Evolutionary conservation across 306 rosid genomes (phyloP).

Genomic region (Prunus mongolica): DNA sequence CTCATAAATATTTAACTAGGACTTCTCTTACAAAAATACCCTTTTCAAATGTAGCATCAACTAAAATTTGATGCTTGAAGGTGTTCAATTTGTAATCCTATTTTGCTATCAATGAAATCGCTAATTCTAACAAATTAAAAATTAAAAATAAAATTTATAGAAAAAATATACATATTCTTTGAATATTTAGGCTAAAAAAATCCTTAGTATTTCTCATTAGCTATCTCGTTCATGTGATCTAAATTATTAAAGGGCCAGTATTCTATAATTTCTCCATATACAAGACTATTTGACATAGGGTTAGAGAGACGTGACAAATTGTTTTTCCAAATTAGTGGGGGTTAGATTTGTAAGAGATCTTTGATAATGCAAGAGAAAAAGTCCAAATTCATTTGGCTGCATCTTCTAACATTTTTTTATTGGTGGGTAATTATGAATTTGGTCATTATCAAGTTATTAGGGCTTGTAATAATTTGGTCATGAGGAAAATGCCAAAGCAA

Average conservation of each 20-base stretch:
- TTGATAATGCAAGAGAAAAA: background rate
- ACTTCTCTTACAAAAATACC: no score
- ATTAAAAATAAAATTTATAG: no score
- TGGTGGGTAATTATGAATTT: background rate
- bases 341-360: constrained; percentile 3
- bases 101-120: no score
- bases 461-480: constrained; percentile 13
- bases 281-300: fast-evolving
- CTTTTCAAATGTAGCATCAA: no score
- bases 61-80: no score
- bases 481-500: constrained; percentile 21
- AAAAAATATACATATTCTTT: no score
- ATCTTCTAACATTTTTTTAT: background rate
- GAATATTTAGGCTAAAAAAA: background rate
- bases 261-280: no score
- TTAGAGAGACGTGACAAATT: background rate
- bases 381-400: constrained; percentile 7
- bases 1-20: no score
- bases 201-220: no score
- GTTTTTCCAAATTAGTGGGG: constrained; percentile 14
- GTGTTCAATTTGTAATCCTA: no score
- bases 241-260: background rate
- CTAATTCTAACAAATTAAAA: no score
- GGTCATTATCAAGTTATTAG: constrained; percentile 9
- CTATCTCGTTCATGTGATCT: background rate